Evolutionary conservation across 495 filamentous ascomycete species (phyloP).

Genomic region (Penicillium alfredii): DNA sequence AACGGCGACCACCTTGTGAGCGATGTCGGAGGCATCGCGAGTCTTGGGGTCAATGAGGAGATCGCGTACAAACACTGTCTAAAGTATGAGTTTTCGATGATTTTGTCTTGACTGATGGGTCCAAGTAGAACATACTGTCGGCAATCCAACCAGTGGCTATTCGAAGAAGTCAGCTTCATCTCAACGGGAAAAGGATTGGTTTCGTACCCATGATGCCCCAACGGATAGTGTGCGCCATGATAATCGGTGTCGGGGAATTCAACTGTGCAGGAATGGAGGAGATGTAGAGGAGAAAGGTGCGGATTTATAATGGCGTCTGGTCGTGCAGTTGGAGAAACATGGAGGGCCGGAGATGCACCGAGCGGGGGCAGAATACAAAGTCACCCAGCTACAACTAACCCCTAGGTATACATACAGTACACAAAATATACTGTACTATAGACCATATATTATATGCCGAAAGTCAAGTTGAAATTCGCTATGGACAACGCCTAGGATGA

Average conservation of each 20-base stretch:
- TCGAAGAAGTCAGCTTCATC: constrained; percentile 13
- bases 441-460: too few species aligned
- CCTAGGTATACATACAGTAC: too few species aligned
- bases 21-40: constrained; percentile 66
- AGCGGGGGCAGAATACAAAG: constrained; percentile 25
- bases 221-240: constrained; percentile 51
- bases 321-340: constrained; percentile 4
- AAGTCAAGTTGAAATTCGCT: too few species aligned
- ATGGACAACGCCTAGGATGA: constrained; percentile 5
- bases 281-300: neutral
- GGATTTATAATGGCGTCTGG: constrained; percentile 10
- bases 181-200: neutral
- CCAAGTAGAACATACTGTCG: constrained; percentile 45
- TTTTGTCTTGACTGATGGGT: too few species aligned
- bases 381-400: constrained; percentile 12
- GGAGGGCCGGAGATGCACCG: constrained; percentile 25
- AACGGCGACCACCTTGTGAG: constrained; percentile 72
- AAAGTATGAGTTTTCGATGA: too few species aligned
- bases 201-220: constrained; percentile 72
- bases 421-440: too few species aligned
- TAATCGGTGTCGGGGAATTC: too few species aligned
- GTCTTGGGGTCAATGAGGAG: constrained; percentile 70
- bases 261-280: too few species aligned
- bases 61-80: constrained; percentile 77
- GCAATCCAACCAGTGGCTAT: constrained; percentile 76